phyloP scores from a whole-genome alignment of 331 rosid species.

The Rosa hybrid region DNA sequence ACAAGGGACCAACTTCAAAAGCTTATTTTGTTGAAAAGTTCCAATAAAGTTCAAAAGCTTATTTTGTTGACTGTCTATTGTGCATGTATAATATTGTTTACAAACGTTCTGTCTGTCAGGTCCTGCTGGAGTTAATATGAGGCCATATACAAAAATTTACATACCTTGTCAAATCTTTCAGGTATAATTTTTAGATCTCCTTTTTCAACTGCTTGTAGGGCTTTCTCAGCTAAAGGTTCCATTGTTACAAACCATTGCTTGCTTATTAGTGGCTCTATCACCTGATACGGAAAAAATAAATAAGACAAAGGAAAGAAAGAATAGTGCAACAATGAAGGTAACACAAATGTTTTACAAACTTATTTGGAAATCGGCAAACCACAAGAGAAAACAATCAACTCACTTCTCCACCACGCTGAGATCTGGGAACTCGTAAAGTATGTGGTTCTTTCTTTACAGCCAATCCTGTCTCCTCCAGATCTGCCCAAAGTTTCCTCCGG shows the following conservation, averaged over 20 bases:
- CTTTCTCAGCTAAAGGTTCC: slow-evolving; percentile 96
- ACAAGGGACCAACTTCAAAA: neutral
- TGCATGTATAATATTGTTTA: no score
- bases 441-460: slow-evolving; percentile 88
- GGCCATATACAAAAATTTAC: slow-evolving; percentile 19
- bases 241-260: slow-evolving; percentile 97
- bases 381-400: slow-evolving; percentile 31
- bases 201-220: slow-evolving; percentile 79
- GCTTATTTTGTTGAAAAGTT: neutral
- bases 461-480: slow-evolving; percentile 86
- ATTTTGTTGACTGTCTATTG: no score
- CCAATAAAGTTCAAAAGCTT: neutral
- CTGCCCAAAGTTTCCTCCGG: slow-evolving; percentile 88
- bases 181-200: slow-evolving; percentile 86
- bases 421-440: slow-evolving; percentile 89
- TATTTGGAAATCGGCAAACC: slow-evolving; percentile 6
- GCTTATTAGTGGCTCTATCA: slow-evolving; percentile 94
- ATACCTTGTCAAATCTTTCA: slow-evolving; percentile 92
- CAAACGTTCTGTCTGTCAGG: neutral
- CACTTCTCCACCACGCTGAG: slow-evolving; percentile 99
- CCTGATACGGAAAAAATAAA: slow-evolving; percentile 36
- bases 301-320: slow-evolving; percentile 9
- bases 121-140: neutral
- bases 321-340: neutral
- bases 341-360: neutral